A percentile compares a stretch with the other conserved stretches of the same genome.
These are phyloP conservation scores for Letharia lupina DNA, from an alignment of 495 filamentous ascomycete genomes.

Conservation along the genomic window DNA sequence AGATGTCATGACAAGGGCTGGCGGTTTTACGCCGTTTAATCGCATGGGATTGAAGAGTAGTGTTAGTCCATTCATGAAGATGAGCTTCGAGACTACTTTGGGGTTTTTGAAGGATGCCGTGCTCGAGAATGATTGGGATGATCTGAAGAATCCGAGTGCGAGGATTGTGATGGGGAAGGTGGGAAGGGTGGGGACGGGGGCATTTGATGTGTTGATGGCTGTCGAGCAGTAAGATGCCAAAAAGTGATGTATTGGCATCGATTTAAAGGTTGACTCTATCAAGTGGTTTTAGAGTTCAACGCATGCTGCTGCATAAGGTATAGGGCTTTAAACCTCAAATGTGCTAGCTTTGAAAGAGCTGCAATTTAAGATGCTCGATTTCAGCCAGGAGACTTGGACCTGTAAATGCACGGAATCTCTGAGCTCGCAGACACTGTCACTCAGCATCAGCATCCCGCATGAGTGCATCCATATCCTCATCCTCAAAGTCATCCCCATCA, in stretches of 20 bases:
- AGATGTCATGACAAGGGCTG: constrained; percentile 89
- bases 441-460: constrained; percentile 52
- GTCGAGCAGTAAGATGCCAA: constrained; percentile 29
- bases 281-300: background rate
- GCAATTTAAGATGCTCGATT: background rate
- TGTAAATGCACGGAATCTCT: background rate
- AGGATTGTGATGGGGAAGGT: constrained; percentile 81
- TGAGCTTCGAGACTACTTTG: constrained; percentile 97
- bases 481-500: constrained; percentile 35
- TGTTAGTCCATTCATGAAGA: constrained; percentile 87
- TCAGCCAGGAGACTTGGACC: too few relatives aligned
- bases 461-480: constrained; percentile 54
- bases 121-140: constrained; percentile 80
- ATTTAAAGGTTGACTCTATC: background rate
- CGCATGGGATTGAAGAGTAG: constrained; percentile 75
- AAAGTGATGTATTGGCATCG: background rate
- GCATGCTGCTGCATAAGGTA: background rate
- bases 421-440: background rate
- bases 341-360: background rate
- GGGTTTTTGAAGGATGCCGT: constrained; percentile 89
- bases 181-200: constrained; percentile 77
- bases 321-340: background rate
- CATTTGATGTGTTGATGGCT: constrained; percentile 78
- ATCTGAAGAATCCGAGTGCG: constrained; percentile 73
- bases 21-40: constrained; percentile 83